Evolutionary conservation across 371 early-diverging fungal species (phyloP).

Genomic region (Fennellomyces sp.): DNA sequence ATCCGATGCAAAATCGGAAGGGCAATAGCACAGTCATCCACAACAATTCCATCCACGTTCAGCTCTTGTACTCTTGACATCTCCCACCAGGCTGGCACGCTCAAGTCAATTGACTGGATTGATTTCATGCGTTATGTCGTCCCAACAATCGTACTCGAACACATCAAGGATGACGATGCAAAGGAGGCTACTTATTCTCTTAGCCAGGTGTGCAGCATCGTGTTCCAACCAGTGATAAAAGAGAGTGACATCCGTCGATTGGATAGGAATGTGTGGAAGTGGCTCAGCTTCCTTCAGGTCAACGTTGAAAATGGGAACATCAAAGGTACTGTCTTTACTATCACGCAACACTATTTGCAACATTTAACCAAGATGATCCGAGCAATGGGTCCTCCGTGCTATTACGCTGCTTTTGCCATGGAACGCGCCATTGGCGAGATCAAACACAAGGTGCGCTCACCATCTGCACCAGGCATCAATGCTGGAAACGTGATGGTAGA

Average conservation of each 20-base stretch:
- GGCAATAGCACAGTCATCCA: neutral
- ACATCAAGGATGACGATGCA: neutral
- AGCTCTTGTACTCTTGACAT: neutral
- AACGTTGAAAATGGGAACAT: neutral
- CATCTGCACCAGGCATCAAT: neutral
- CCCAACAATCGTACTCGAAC: neutral
- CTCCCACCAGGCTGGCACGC: neutral
- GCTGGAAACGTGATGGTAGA: slow-evolving; percentile 1
- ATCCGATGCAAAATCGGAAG: neutral
- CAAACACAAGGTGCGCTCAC: neutral
- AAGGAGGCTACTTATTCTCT: neutral
- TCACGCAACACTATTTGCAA: neutral
- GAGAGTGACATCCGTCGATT: neutral
- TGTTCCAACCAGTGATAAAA: neutral
- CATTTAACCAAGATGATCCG: neutral
- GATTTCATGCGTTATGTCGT: neutral
- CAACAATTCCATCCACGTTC: neutral
- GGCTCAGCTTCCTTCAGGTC: neutral
- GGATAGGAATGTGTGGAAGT: neutral
- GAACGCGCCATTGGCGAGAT: neutral
- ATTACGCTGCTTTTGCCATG: neutral
- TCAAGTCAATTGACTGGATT: neutral
- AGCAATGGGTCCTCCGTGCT: neutral
- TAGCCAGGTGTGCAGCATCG: neutral
- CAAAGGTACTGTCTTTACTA: neutral